Percentiles rank a stretch among this genome's conserved stretches.
These are phyloP conservation scores for Abortiporus biennis DNA, from an alignment of 1,284 basidiomycete genomes.

Conservation along the genomic window DNA sequence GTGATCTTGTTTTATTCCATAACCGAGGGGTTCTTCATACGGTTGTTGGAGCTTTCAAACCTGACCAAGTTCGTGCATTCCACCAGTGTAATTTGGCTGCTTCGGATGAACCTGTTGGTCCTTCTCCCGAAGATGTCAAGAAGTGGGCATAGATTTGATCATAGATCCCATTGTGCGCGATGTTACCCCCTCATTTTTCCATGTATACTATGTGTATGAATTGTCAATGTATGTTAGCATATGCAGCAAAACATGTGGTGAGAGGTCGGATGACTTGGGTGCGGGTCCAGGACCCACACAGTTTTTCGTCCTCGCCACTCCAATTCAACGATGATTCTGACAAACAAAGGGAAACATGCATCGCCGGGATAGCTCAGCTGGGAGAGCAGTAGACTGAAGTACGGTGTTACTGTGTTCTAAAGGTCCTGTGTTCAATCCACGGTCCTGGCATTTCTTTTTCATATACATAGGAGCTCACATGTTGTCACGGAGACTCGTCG, in stretches of 20 bases:
- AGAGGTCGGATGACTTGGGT: no score
- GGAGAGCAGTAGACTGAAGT: no score
- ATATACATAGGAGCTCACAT: no score
- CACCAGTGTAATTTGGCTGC: conserved; percentile 82
- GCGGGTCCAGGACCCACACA: no score
- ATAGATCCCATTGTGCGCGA: conserved; percentile 2
- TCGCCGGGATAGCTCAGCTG: no score
- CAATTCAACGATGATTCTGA: no score
- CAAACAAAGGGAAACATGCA: no score
- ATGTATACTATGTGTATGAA: conserved; percentile 11
- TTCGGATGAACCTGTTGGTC: conserved; percentile 63
- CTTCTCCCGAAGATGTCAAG: conserved; percentile 54
- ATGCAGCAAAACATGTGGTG: no score
- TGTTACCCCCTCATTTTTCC: conserved; percentile 9
- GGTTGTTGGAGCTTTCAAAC: conserved; percentile 70
- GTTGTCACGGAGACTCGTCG: no score
- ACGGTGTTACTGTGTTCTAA: no score
- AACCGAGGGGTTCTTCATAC: conserved; percentile 75
- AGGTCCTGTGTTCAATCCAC: conserved; percentile 65
- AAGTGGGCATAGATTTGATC: conserved; percentile 42
- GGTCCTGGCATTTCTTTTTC: conserved; percentile 46
- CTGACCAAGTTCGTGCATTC: conserved; percentile 70
- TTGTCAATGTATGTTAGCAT: conserved; percentile 1
- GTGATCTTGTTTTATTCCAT: conserved; percentile 65
- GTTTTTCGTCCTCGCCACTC: no score